Conservation (phyloP, 2,329 filamentous ascomycete species). For the Ilyonectria destructans region DNA sequence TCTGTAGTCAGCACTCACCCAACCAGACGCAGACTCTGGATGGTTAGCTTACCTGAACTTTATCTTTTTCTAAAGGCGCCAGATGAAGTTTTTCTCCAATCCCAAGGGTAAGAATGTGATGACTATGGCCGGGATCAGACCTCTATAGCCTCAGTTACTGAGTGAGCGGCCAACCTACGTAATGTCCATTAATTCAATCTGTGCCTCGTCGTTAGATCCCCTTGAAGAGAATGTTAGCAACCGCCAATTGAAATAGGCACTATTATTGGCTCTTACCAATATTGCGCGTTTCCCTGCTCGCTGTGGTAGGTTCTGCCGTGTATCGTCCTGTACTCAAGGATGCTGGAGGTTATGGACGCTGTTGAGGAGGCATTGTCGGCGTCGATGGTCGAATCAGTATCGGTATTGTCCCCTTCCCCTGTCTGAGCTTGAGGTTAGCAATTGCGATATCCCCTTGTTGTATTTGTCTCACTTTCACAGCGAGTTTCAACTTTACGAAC, state of each 20-base stretch:
- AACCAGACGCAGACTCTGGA: neutral
- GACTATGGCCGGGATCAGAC: constrained; percentile 20
- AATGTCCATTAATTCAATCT: constrained; percentile 44
- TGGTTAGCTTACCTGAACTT: constrained; percentile 37
- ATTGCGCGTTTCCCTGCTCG: constrained; percentile 45
- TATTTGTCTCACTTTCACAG: neutral
- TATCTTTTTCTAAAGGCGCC: constrained; percentile 43
- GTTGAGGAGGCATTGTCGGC: constrained; percentile 38
- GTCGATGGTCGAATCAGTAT: constrained; percentile 23
- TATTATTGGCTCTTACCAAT: constrained; percentile 36
- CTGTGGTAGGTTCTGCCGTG: constrained; percentile 46
- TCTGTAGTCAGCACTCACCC: constrained; percentile 27
- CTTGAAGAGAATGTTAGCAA: constrained; percentile 13
- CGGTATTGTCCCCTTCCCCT: neutral
- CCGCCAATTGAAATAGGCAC: neutral
- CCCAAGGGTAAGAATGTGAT: constrained; percentile 43
- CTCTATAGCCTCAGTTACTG: rapidly evolving
- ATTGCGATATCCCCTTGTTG: no score
- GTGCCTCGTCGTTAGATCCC: constrained; percentile 45
- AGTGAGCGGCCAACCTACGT: constrained; percentile 22
- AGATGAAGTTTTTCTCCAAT: constrained; percentile 43
- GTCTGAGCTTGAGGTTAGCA: neutral
- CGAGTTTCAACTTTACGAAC: constrained; percentile 17
- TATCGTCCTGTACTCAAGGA: constrained; percentile 42
- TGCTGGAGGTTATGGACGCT: constrained; percentile 42